A percentile compares a stretch with the other conserved stretches of the same genome.
Evolutionary conservation across 2,329 filamentous ascomycete species (phyloP).

Genomic region (Fusarium veterinarium): DNA sequence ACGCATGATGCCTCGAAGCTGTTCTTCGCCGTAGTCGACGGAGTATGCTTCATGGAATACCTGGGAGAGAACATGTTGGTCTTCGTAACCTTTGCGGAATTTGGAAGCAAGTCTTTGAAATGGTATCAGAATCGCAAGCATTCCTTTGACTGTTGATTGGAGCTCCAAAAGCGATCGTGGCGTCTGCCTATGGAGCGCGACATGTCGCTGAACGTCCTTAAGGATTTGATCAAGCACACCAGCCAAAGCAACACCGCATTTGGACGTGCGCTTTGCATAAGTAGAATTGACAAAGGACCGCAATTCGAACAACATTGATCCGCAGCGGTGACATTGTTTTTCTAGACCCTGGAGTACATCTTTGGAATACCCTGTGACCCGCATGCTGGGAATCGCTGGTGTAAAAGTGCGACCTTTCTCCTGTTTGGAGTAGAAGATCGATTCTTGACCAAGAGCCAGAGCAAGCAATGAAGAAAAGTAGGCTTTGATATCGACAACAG

Average conservation of each 20-base stretch:
- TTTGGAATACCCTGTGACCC: constrained; percentile 68
- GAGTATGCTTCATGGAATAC: constrained; percentile 72
- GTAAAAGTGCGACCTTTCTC: constrained; percentile 63
- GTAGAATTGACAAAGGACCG: constrained; percentile 59
- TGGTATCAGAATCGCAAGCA: constrained; percentile 61
- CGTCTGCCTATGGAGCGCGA: constrained; percentile 56
- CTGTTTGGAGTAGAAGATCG: constrained; percentile 75
- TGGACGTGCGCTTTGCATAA: constrained; percentile 57
- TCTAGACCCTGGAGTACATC: constrained; percentile 61
- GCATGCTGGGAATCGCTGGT: constrained; percentile 58
- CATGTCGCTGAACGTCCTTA: constrained; percentile 60
- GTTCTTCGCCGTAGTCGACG: constrained; percentile 71
- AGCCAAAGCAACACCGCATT: constrained; percentile 64
- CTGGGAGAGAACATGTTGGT: constrained; percentile 71
- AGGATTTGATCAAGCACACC: constrained; percentile 62
- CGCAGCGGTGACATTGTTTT: constrained; percentile 59
- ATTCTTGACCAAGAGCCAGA: constrained; percentile 77
- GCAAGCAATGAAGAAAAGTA: constrained; percentile 71
- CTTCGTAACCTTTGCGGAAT: constrained; percentile 58
- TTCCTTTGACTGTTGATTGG: constrained; percentile 60
- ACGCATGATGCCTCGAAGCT: constrained; percentile 72
- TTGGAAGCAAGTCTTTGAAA: constrained; percentile 63
- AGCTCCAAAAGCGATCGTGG: constrained; percentile 64
- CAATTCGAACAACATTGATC: constrained; percentile 60
- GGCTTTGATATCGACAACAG: constrained; percentile 59